Evolutionary conservation across 2,329 filamentous ascomycete species (phyloP), one percentile per base, ranked within the genome.

Genomic region (Monilinia fructigena): DNA sequence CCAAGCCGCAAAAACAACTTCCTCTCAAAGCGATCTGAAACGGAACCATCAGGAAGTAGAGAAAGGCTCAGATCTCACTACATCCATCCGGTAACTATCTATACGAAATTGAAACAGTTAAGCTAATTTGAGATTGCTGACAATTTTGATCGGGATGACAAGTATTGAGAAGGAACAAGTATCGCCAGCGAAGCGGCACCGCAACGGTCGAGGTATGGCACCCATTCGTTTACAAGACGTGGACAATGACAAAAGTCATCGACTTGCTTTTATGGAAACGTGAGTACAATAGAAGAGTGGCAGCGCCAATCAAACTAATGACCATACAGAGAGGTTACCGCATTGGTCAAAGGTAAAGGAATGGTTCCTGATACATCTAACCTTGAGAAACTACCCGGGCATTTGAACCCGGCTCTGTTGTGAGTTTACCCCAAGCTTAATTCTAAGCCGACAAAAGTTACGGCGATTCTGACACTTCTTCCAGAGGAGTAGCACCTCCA

Each of bases 161-260:
- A 50, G n/a, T 52, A 52, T n/a, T 18, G 31, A 52, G 8, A 48
- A 60, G 4, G 31, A 31, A 16, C n/a, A 59, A 50, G 31, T 65
- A 42, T 65, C 63, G 12, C 63, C 63, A 65, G 58, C 45, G 23
- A 65, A 65, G 35, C 55, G 63, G 14, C 63, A 53, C 11, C 31
- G 63, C 20, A 48, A 35, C 12, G 23, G 14, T 14, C 45, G 23
- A 40, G 26, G 12, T 7, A 8, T 52, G 5, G 38, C 8, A 50
- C 31, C 23, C 5, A 53, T 53, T 20, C 3, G 2, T 7, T 18
- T 50, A 40, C 7, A 48, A 12, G 1, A 26, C 11, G 20, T 35
- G 28, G 3, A 48, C 14, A n/a, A 23, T 35, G 16, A 20, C 5
- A 42, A 52, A 11, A 26, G 14, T 20, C 42, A 28, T n/a, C 20